These are phyloP conservation scores for Citrus sp. DNA, from an alignment of 345 rosid species.

Conservation along the genomic window DNA sequence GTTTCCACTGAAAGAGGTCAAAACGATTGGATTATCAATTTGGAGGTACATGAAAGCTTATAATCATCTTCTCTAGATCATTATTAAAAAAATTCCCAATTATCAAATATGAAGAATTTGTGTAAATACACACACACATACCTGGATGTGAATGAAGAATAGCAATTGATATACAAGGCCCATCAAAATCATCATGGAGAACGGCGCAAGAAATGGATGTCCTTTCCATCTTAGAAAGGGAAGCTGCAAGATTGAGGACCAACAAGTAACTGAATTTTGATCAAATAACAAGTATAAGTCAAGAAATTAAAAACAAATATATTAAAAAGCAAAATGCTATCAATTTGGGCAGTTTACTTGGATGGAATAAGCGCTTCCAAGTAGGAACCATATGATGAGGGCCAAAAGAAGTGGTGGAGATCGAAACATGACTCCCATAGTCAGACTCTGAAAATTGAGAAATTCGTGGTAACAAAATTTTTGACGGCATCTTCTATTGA, in stretches of 20 bases:
- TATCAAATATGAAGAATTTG: background rate
- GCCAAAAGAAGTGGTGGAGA: background rate
- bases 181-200: conserved; percentile 26
- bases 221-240: conserved; percentile 42
- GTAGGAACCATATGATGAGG: background rate
- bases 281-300: background rate
- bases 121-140: too few relatives aligned
- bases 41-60: too few relatives aligned
- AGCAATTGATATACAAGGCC: conserved; percentile 29
- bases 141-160: conserved; percentile 32
- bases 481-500: too few relatives aligned
- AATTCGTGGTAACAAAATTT: background rate
- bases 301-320: background rate
- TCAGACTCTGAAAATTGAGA: background rate
- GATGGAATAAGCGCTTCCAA: background rate
- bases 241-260: conserved; percentile 18
- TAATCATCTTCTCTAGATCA: too few relatives aligned
- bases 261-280: background rate
- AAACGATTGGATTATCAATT: too few relatives aligned
- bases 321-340: background rate
- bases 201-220: conserved; percentile 28
- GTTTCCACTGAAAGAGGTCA: too few relatives aligned
- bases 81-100: background rate
- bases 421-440: background rate
- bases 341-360: background rate